phyloP scores from a whole-genome alignment of 495 filamentous ascomycete genomes.

The Penicillium steckii region DNA sequence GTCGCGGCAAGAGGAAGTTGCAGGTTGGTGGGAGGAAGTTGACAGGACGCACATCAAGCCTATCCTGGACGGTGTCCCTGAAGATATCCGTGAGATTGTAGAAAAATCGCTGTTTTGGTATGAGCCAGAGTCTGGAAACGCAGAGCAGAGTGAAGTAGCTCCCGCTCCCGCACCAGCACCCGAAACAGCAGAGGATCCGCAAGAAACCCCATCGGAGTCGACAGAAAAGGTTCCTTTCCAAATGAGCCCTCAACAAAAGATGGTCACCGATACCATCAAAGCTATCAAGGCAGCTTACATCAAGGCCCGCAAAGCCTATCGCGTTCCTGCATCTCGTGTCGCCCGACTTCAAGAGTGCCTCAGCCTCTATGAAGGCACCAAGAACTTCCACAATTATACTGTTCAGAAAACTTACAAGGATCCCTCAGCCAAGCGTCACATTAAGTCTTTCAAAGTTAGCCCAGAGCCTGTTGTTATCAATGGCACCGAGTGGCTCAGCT shows the following conservation, averaged over 20 bases:
- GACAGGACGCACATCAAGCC: slow-evolving; percentile 75
- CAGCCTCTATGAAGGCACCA: slow-evolving; percentile 71
- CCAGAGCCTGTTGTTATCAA: slow-evolving; percentile 74
- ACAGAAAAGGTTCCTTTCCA: slow-evolving; percentile 17
- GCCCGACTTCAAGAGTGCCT: slow-evolving; percentile 70
- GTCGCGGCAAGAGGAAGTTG: slow-evolving; percentile 71
- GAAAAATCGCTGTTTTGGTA: slow-evolving; percentile 38
- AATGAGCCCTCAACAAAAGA: slow-evolving; percentile 25
- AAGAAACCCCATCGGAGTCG: slow-evolving; percentile 3
- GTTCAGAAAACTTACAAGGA: slow-evolving; percentile 79
- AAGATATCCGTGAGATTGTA: slow-evolving; percentile 40
- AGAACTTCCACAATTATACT: slow-evolving; percentile 95
- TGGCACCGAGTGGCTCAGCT: slow-evolving; percentile 89
- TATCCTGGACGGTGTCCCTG: slow-evolving; percentile 59
- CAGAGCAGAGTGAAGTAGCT: slow-evolving; percentile 8
- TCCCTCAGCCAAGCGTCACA: slow-evolving; percentile 78
- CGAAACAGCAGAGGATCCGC: slow-evolving; percentile 2
- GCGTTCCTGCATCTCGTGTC: slow-evolving; percentile 69
- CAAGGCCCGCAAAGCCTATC: slow-evolving; percentile 74
- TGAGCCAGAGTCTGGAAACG: slow-evolving; percentile 18
- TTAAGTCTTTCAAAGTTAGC: slow-evolving; percentile 81
- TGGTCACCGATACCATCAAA: slow-evolving; percentile 63
- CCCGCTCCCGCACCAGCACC: background rate
- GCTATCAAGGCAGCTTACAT: slow-evolving; percentile 76
- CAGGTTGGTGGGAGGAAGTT: slow-evolving; percentile 74